Percentiles rank a stretch among this genome's conserved stretches.
Evolutionary conservation across 345 rosid genomes (phyloP).

Genomic region (Toxicodendron radicans): DNA sequence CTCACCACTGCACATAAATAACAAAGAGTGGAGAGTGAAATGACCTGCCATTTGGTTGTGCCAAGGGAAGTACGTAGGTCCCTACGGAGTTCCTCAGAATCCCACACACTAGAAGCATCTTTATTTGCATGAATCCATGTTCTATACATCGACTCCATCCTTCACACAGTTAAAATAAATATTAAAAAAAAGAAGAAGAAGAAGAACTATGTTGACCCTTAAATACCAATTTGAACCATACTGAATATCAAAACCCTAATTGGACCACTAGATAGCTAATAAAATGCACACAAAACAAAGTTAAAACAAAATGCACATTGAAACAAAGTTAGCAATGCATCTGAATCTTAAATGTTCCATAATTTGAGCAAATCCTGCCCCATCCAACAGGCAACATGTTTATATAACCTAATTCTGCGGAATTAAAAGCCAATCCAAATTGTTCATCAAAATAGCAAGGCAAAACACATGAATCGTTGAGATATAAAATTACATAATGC

Average conservation of each 20-base stretch:
- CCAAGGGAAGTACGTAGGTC: constrained; percentile 71
- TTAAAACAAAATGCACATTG: background rate
- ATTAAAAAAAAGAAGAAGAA: too few species aligned
- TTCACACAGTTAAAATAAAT: constrained; percentile 17
- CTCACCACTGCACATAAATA: too few species aligned
- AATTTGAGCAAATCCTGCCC: background rate
- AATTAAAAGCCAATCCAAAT: background rate
- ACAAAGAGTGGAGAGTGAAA: constrained; percentile 10
- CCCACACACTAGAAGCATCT: constrained; percentile 52
- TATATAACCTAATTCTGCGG: background rate
- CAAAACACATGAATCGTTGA: background rate
- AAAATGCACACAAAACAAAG: background rate
- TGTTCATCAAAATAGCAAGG: background rate
- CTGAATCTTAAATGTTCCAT: constrained; percentile 10
- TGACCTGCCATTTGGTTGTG: constrained; percentile 92
- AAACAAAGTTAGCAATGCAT: background rate
- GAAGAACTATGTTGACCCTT: constrained; percentile 8
- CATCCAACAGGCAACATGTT: background rate
- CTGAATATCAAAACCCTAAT: constrained; percentile 4
- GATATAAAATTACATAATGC: background rate
- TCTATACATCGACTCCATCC: constrained; percentile 90
- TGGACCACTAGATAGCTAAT: background rate
- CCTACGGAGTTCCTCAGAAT: constrained; percentile 59
- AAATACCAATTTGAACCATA: constrained; percentile 7
- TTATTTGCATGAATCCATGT: constrained; percentile 69